A percentile compares a stretch with the other conserved stretches of the same genome.
These are phyloP conservation scores for Neltuma alba DNA, from an alignment of 306 rosid species.

Conservation along the genomic window DNA sequence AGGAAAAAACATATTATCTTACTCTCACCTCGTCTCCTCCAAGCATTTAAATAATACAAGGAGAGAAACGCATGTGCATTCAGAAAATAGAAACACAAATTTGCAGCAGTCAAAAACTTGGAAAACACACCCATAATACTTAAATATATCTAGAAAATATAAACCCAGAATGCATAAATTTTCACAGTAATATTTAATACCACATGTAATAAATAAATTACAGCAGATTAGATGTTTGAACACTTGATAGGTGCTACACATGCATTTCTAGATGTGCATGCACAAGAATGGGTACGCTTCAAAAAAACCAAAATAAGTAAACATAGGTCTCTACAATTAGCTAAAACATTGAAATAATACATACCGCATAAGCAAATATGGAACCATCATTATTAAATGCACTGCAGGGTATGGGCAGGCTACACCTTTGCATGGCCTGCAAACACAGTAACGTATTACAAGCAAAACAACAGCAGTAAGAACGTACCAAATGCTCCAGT, in stretches of 20 bases:
- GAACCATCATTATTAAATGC: constrained; percentile 92
- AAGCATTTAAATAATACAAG: not conserved
- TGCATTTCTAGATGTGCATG: not conserved
- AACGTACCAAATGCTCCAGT: not conserved
- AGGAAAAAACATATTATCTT: not conserved
- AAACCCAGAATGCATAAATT: not conserved
- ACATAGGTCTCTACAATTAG: not conserved
- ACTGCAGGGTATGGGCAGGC: constrained; percentile 87
- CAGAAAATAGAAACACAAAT: not conserved
- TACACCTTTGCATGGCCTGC: constrained; percentile 91
- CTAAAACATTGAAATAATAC: constrained; percentile 8
- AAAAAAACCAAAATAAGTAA: not conserved
- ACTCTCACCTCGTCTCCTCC: not conserved
- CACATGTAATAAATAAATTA: not conserved
- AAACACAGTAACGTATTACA: constrained; percentile 1
- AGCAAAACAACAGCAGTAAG: not conserved
- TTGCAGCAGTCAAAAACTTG: not conserved
- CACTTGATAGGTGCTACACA: not conserved
- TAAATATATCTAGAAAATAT: not conserved
- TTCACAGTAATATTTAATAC: not conserved
- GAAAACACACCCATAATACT: not conserved
- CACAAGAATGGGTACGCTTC: constrained; percentile 1
- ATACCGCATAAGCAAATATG: constrained; percentile 80
- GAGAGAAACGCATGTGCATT: not conserved
- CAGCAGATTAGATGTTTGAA: not conserved